A percentile compares a stretch with the other conserved stretches of the same genome.
Evolutionary conservation across 208 protist genomes (phyloP).

Genomic region (Trichomonas tenax): DNA sequence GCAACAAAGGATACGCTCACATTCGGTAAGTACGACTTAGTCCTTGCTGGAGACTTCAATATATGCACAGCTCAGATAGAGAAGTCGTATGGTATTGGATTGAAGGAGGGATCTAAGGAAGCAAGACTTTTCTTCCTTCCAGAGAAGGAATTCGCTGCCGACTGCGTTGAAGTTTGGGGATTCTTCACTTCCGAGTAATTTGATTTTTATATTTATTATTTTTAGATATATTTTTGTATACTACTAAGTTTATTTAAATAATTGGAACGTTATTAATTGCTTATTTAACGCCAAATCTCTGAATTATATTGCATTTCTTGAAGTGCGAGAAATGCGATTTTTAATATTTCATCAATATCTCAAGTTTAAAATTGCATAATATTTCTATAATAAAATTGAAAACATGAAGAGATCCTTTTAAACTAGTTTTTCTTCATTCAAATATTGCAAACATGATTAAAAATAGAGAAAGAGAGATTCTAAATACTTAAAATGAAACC

Average conservation of each 20-base stretch:
- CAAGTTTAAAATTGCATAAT: too few relatives aligned
- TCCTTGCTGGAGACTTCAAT: background rate
- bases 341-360: too few relatives aligned
- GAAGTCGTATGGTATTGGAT: background rate
- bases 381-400: too few relatives aligned
- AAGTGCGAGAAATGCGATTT: too few relatives aligned
- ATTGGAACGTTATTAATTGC: too few relatives aligned
- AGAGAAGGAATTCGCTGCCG: background rate
- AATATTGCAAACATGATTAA: too few relatives aligned
- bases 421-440: too few relatives aligned
- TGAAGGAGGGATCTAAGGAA: background rate
- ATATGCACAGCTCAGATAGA: background rate
- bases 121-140: background rate
- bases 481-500: too few relatives aligned
- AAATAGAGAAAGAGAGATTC: too few relatives aligned
- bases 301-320: too few relatives aligned
- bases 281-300: too few relatives aligned
- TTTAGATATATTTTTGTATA: background rate
- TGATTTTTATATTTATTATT: background rate
- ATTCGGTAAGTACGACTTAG: background rate
- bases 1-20: background rate
- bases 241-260: background rate
- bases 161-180: constrained; percentile 11
- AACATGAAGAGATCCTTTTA: too few relatives aligned
- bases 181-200: background rate